Evolutionary conservation across 1,284 basidiomycete species (phyloP).

Genomic region (Neolentinus lepideus): DNA sequence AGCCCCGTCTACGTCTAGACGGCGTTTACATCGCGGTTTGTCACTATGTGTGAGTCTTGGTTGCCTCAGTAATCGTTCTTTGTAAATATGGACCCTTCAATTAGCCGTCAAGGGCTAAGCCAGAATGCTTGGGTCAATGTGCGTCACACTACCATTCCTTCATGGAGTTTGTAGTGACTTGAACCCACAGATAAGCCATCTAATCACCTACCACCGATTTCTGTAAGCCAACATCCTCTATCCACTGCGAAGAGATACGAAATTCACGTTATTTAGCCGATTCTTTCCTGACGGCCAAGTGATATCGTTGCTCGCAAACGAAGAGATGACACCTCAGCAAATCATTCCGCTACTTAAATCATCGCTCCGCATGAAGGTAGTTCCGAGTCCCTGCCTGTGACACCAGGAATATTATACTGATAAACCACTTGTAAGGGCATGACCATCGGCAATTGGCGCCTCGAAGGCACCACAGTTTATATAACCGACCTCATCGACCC

Average conservation of each 20-base stretch:
- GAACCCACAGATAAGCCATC: constrained; percentile 48
- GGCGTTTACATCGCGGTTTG: constrained; percentile 89
- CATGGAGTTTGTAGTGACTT: constrained; percentile 5
- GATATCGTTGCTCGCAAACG: constrained; percentile 81
- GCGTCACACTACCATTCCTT: constrained; percentile 21
- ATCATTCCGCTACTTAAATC: constrained; percentile 77
- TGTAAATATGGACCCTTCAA: constrained; percentile 4
- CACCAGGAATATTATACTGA: neutral
- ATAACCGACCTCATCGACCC: constrained; percentile 58
- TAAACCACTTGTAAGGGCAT: constrained; percentile 42
- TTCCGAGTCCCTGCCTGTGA: constrained; percentile 6
- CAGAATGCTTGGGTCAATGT: constrained; percentile 84
- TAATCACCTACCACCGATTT: constrained; percentile 81
- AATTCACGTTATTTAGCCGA: constrained; percentile 45
- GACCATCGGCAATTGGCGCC: constrained; percentile 60
- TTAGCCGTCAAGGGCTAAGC: constrained; percentile 70
- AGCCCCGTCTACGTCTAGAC: constrained; percentile 77
- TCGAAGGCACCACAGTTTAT: constrained; percentile 50
- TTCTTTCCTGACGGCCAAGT: constrained; percentile 87
- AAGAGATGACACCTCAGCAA: constrained; percentile 66
- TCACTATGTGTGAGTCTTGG: constrained; percentile 64
- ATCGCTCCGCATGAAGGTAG: constrained; percentile 72
- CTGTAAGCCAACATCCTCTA: constrained; percentile 41
- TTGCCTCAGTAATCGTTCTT: constrained; percentile 11
- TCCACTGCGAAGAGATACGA: neutral